A percentile compares a stretch with the other conserved stretches of the same genome.
phyloP scores from a whole-genome alignment of 805 yeast genomes.

The Pichia membranifaciens region DNA sequence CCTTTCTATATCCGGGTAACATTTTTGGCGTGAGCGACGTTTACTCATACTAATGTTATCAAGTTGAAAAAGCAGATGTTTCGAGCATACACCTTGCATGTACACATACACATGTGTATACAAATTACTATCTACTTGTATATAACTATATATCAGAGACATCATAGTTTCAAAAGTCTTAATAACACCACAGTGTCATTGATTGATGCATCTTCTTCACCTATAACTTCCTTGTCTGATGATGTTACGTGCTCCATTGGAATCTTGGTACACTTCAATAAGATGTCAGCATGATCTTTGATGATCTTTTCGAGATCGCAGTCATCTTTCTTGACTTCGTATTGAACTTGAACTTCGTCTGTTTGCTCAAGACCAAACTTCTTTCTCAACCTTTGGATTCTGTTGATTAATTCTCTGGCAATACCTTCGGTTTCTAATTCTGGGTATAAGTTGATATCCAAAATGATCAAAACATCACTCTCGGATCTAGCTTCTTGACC shows the following conservation, averaged over 20 bases:
- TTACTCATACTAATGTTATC: too few species aligned
- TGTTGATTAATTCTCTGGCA: conserved; percentile 93
- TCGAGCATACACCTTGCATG: too few species aligned
- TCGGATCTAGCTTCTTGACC: conserved; percentile 88
- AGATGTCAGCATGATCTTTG: conserved; percentile 55
- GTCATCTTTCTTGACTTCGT: conserved; percentile 63
- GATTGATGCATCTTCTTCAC: conserved; percentile 82
- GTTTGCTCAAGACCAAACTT: conserved; percentile 92
- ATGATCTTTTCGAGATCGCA: conserved; percentile 60
- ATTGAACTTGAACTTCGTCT: conserved; percentile 88
- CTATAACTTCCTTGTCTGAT: conserved; percentile 47
- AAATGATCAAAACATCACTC: conserved; percentile 80
- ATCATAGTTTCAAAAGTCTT: conserved; percentile 64
- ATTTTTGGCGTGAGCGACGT: too few species aligned
- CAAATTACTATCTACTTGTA: too few species aligned
- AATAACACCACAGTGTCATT: conserved; percentile 75
- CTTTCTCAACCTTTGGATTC: conserved; percentile 96
- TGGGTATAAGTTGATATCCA: conserved; percentile 82
- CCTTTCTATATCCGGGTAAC: too few species aligned
- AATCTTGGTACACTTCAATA: conserved; percentile 71
- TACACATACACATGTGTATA: too few species aligned
- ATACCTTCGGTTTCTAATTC: conserved; percentile 90
- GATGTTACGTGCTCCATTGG: conserved; percentile 46
- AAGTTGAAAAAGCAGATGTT: too few species aligned
- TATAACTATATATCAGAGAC: not conserved